phyloP scores from a whole-genome alignment of 306 rosid genomes.

The Cicer pinnatifidum region DNA sequence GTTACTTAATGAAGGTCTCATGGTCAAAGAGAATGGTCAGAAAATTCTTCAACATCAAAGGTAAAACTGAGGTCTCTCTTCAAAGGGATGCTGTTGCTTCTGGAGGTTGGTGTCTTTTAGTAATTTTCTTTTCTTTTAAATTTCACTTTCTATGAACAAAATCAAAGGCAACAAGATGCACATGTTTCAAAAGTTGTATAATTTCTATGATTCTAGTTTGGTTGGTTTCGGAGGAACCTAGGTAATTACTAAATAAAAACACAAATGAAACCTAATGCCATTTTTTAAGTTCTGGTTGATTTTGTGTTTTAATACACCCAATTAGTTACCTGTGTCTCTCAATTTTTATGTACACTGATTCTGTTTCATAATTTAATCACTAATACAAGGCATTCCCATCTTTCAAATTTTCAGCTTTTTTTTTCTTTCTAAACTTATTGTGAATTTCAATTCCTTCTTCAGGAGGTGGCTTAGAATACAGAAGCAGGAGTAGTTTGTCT shows the following conservation, averaged over 20 bases:
- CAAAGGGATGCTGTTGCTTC: constrained; percentile 63
- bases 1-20: constrained; percentile 74
- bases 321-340: constrained; percentile 17
- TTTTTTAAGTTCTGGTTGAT: constrained; percentile 30
- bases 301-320: not conserved
- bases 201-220: constrained; percentile 26
- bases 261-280: constrained; percentile 29
- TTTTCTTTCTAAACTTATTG: not conserved
- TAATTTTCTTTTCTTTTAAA: not conserved
- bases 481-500: constrained; percentile 87
- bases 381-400: not conserved
- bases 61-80: constrained; percentile 76
- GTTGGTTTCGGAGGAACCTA: not conserved
- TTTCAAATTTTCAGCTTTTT: not conserved
- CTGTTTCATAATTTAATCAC: constrained; percentile 35
- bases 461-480: constrained; percentile 76
- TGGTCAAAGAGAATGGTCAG: constrained; percentile 99
- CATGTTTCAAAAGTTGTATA: not conserved
- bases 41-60: constrained; percentile 93
- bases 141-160: constrained; percentile 18
- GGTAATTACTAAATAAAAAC: constrained; percentile 21
- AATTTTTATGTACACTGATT: constrained; percentile 7
- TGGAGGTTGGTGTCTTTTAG: constrained; percentile 61
- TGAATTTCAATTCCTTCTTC: constrained; percentile 46
- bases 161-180: constrained; percentile 37